Percentiles rank a stretch among this genome's conserved stretches.
Conservation (phyloP, 2,329 filamentous ascomycete genomes). For the Akanthomyces muscarius region DNA sequence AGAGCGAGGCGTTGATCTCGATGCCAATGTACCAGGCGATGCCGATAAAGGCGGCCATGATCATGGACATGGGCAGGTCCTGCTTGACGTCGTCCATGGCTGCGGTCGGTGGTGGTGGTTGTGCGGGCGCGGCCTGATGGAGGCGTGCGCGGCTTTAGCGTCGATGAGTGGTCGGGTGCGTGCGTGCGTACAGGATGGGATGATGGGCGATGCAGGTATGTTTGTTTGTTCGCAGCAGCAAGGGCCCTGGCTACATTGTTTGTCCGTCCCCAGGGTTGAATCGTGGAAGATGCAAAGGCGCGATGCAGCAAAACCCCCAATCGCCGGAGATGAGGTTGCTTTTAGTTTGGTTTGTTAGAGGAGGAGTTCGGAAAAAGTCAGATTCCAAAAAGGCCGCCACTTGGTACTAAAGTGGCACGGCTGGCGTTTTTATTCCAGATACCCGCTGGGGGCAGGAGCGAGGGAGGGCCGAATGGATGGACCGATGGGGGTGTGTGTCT, state of each 20-base stretch:
- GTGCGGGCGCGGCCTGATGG: neutral
- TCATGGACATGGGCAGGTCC: slow-evolving; percentile 28
- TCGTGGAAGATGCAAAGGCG: too few species aligned
- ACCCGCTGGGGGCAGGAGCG: neutral
- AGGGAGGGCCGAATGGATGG: neutral
- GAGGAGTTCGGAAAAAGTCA: neutral
- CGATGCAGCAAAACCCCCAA: too few species aligned
- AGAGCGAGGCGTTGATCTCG: slow-evolving; percentile 29
- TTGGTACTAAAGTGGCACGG: neutral
- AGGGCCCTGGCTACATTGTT: too few species aligned
- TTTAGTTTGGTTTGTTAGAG: too few species aligned
- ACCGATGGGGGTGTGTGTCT: too few species aligned
- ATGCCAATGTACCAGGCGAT: slow-evolving; percentile 32
- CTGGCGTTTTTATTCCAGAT: slow-evolving; percentile 11
- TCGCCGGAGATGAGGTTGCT: too few species aligned
- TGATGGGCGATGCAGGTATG: neutral
- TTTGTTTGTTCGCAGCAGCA: neutral
- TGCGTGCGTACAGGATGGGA: too few species aligned
- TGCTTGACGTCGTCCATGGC: slow-evolving; percentile 21
- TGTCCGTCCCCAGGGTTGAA: too few species aligned
- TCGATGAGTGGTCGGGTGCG: neutral
- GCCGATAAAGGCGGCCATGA: slow-evolving; percentile 34
- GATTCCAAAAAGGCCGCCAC: neutral
- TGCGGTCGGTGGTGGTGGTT: slow-evolving; percentile 16
- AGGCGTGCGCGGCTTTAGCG: neutral